Evolutionary conservation across 371 early-diverging fungal genomes (phyloP).

Genomic region (Mucor indicus): DNA sequence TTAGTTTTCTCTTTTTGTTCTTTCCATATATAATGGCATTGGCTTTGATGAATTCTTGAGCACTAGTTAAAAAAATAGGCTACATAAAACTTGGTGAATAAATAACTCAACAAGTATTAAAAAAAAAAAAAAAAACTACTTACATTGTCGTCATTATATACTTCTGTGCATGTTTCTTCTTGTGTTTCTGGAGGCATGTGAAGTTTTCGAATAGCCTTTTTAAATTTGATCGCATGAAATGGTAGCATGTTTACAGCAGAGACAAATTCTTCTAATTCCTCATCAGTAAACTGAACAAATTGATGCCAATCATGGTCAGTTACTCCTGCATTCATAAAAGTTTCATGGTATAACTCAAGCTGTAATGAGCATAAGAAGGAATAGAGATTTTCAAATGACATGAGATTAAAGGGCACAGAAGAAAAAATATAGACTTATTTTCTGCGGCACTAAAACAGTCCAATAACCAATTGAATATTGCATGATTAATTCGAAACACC

Average conservation of each 20-base stretch:
- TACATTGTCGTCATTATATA: not conserved
- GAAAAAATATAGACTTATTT: no score
- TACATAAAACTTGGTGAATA: no score
- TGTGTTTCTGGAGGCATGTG: no score
- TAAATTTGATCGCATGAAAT: constrained; percentile 49
- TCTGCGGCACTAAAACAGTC: no score
- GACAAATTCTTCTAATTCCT: constrained; percentile 44
- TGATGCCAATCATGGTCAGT: constrained; percentile 45
- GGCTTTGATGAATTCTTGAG: constrained; percentile 40
- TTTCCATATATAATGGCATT: constrained; percentile 62
- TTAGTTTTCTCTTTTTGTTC: constrained; percentile 40
- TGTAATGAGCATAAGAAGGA: constrained; percentile 43
- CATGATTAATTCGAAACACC: no score
- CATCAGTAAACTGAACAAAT: constrained; percentile 48
- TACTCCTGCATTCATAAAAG: constrained; percentile 49
- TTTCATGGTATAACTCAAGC: constrained; percentile 44
- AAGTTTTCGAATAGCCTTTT: constrained; percentile 42
- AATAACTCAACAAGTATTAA: no score
- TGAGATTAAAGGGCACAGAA: no score
- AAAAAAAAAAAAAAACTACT: no score
- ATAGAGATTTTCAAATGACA: no score
- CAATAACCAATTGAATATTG: no score
- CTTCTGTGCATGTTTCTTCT: not conserved
- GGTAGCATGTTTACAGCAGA: constrained; percentile 47
- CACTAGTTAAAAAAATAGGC: no score